phyloP scores from a whole-genome alignment of 2,329 filamentous ascomycete genomes.

The Curvularia lunata region DNA sequence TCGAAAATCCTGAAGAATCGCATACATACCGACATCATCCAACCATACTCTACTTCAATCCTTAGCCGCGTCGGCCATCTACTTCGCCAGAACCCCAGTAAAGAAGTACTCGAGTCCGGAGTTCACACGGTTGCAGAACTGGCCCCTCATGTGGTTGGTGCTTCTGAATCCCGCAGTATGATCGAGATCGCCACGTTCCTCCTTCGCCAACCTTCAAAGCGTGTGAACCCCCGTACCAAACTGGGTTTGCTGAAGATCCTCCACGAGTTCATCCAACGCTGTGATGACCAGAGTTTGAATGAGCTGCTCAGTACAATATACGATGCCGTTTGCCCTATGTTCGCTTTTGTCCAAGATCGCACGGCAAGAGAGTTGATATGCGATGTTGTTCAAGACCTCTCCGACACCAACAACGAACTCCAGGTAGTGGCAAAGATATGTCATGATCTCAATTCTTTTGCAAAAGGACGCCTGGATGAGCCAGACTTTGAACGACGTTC shows the following conservation, averaged over 20 bases:
- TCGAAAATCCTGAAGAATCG: constrained; percentile 62
- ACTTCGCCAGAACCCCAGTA: constrained; percentile 67
- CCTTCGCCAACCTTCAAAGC: constrained; percentile 81
- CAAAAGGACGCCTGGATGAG: constrained; percentile 74
- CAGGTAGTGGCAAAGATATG: constrained; percentile 72
- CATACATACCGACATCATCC: constrained; percentile 55
- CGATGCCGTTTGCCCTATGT: constrained; percentile 77
- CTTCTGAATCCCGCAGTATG: constrained; percentile 72
- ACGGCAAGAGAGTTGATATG: constrained; percentile 76
- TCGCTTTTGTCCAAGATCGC: constrained; percentile 87
- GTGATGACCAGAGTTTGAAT: constrained; percentile 61
- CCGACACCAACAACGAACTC: constrained; percentile 67
- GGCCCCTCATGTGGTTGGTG: constrained; percentile 58
- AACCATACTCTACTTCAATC: constrained; percentile 71
- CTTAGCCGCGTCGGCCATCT: constrained; percentile 61
- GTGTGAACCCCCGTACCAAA: constrained; percentile 84
- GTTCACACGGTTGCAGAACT: constrained; percentile 77
- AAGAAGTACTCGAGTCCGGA: constrained; percentile 77
- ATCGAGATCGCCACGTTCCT: constrained; percentile 81
- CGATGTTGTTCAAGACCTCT: constrained; percentile 73
- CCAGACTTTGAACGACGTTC: constrained; percentile 86
- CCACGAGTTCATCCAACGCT: constrained; percentile 77
- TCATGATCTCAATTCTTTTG: constrained; percentile 80
- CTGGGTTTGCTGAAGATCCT: constrained; percentile 79
- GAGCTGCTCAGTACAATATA: constrained; percentile 71